Evolutionary conservation across 2,329 filamentous ascomycete genomes (phyloP).

Genomic region (Allantophomopsis lycopodina): DNA sequence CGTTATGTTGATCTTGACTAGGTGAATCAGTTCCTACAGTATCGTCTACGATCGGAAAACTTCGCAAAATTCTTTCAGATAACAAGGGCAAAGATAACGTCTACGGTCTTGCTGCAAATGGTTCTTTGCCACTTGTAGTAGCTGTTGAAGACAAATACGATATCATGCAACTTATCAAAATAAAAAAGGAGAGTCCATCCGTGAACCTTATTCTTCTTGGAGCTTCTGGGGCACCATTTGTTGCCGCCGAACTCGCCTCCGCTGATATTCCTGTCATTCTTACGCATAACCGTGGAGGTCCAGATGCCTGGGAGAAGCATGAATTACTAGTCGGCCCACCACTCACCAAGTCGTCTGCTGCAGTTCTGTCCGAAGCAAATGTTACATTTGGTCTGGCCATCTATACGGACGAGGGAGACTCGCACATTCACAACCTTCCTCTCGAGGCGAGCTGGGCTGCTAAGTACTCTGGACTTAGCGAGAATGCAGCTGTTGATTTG

Average conservation of each 20-base stretch:
- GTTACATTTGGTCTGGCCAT: conserved; percentile 22
- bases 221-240: conserved; percentile 23
- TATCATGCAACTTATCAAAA: conserved; percentile 23
- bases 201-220: conserved; percentile 24
- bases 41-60: conserved; percentile 16
- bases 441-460: conserved; percentile 25
- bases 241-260: conserved; percentile 23
- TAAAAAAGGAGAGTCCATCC: conserved; percentile 21
- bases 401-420: conserved; percentile 13
- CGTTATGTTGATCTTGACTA: conserved; percentile 6
- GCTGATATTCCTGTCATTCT: conserved; percentile 28
- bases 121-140: conserved; percentile 24
- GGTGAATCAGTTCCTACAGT: conserved; percentile 14
- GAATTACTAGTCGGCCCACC: conserved; percentile 27
- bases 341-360: conserved; percentile 23
- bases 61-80: conserved; percentile 22
- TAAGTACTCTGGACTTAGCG: conserved; percentile 23
- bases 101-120: conserved; percentile 23
- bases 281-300: conserved; percentile 21
- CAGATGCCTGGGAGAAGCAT: conserved; percentile 21
- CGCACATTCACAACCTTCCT: conserved; percentile 23
- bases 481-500: conserved; percentile 20
- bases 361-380: conserved; percentile 24
- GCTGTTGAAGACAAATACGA: conserved; percentile 26
- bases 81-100: conserved; percentile 21